These are phyloP conservation scores for Jamesozyma hellenica DNA, from an alignment of 805 yeast genomes.

Conservation along the genomic window DNA sequence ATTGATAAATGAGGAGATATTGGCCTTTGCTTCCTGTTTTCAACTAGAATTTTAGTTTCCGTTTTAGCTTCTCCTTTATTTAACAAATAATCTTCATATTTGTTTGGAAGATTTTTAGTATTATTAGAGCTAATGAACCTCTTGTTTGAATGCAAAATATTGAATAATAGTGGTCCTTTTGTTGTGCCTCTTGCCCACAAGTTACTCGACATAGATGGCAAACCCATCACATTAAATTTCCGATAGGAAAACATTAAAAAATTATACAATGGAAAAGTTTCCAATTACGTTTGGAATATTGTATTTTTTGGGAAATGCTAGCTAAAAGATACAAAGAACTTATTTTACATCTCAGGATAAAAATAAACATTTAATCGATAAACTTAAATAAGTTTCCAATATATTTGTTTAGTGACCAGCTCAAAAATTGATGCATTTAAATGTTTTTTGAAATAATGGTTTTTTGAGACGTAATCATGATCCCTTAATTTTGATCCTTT, in stretches of 20 bases:
- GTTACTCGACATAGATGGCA: neutral
- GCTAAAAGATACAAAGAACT: too few species aligned
- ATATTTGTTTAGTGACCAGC: too few species aligned
- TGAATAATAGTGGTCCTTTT: too few species aligned
- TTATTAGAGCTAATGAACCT: neutral
- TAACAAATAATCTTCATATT: neutral
- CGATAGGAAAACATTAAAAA: too few species aligned
- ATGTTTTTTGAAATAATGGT: neutral
- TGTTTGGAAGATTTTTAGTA: too few species aligned
- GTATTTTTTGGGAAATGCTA: too few species aligned
- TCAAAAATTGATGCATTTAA: too few species aligned
- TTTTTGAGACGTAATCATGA: too few species aligned
- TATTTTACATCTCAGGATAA: too few species aligned
- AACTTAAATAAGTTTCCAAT: too few species aligned
- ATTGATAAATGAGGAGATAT: constrained; percentile 82
- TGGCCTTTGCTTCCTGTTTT: constrained; percentile 84
- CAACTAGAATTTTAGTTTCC: constrained; percentile 35
- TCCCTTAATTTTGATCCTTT: neutral
- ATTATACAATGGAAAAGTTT: neutral
- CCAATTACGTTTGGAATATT: neutral
- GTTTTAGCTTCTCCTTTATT: neutral
- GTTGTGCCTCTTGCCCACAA: too few species aligned
- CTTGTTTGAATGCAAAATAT: neutral
- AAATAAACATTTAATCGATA: too few species aligned
- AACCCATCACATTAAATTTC: neutral